Base-by-base conservation (phyloP, 1,139 yeast species). In the Diutina neorugosa region DNA sequence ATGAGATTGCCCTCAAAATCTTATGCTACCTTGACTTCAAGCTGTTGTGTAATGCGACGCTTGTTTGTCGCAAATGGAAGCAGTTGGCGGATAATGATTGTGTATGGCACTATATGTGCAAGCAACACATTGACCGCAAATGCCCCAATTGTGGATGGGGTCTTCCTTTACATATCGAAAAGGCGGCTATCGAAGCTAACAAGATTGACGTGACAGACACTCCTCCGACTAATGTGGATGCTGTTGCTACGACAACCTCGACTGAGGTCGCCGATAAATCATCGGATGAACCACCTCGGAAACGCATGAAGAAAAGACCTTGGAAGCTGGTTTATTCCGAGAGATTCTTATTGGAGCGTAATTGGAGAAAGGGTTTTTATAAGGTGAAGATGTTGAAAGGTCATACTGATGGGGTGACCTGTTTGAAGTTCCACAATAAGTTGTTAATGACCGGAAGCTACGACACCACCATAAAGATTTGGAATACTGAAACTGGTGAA, bases 101-200 rank as follows among this genome's bases (percentile, higher is more conserved):
- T 53, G 98, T 93, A 6, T 93, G 98, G 98, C 95, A 93, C 65
- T 90, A 93, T 60, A 86, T 93, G 93, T 93, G 98, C 66, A 96
- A 90, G 66, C 98, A 93, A 67, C 98, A 93, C 65, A 93, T 93
- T 55, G 98, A 93, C 68, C 76, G 96, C 56, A 93, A 93, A 66
- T 93, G 98, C 69, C 96, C 97, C 49, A 89, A 88, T 65, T 93
- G 98, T 72, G 98, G 98, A 11, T 93, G 98, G 98, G 98, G 98
- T 5, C 74, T 93, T 60, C 98, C 98, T 2, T 71, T 93, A 57
- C 50, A 46, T n/a, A 46, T 46, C 27, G 50, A 46, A 27, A 46
- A 46, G 40, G 50, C 50, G 3, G 40, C 50, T 4, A 27, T 46
- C 11, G 50, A 46, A 16, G 50, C 50, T 14, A 46, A 46, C 23